Percentiles rank a stretch among this genome's conserved stretches.
Conservation (phyloP, 257 asterid species). For the Osmanthus fragrans region DNA sequence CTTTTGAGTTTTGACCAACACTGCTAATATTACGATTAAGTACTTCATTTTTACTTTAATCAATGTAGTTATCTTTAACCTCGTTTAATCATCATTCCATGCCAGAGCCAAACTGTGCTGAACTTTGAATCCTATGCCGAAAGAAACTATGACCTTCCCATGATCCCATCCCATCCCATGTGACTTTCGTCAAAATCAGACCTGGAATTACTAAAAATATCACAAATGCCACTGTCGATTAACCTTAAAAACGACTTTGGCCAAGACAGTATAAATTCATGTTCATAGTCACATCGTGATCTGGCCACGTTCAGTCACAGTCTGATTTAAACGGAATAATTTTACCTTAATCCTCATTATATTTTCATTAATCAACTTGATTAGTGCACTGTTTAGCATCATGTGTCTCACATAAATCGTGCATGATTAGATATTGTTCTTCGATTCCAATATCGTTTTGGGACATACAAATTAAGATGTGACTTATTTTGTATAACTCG, state of each 20-base stretch:
- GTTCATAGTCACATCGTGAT: slow-evolving; percentile 8
- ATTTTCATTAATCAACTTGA: slow-evolving; percentile 10
- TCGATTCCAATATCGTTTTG: not conserved
- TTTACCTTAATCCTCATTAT: slow-evolving; percentile 13
- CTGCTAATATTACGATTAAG: no score
- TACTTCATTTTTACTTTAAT: no score
- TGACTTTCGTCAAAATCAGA: no score
- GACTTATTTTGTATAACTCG: no score
- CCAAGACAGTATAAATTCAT: not conserved
- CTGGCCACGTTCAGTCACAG: slow-evolving; percentile 26
- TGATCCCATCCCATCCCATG: no score
- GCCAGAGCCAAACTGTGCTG: no score
- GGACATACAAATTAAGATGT: no score
- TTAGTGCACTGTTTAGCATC: not conserved
- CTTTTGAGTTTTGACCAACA: no score
- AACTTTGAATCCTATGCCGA: no score
- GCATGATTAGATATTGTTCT: slow-evolving; percentile 19
- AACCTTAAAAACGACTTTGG: slow-evolving; percentile 8
- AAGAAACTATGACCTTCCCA: no score
- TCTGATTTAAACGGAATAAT: slow-evolving; percentile 4
- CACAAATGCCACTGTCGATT: slow-evolving; percentile 26
- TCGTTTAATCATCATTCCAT: no score
- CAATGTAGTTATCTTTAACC: no score
- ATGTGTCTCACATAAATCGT: slow-evolving; percentile 6
- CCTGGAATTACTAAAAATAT: not conserved